Percentiles rank a stretch among this genome's conserved stretches.
phyloP scores from a whole-genome alignment of 257 asterid genomes.

The Solanum chmielewskii region DNA sequence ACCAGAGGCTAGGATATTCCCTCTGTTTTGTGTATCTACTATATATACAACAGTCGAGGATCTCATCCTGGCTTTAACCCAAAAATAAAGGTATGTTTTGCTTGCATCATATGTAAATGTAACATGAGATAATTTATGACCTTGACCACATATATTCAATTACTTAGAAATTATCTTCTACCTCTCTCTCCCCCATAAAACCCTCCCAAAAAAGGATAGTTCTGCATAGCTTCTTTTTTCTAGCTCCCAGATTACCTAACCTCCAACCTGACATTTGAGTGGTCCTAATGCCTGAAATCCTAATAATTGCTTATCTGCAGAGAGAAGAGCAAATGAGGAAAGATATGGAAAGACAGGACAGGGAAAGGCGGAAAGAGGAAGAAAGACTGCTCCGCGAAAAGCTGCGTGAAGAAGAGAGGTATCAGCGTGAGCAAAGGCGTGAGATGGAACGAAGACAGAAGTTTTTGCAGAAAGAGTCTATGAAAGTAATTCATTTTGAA shows the following conservation, averaged over 20 bases:
- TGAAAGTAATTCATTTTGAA: conserved; percentile 33
- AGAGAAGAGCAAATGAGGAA: conserved; percentile 80
- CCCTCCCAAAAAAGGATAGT: neutral
- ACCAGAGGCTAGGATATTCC: neutral
- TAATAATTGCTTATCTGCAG: conserved; percentile 21
- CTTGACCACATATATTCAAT: neutral
- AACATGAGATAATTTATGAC: neutral
- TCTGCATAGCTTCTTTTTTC: neutral
- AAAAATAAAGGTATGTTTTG: neutral
- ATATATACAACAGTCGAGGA: neutral
- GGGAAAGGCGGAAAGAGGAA: conserved; percentile 82
- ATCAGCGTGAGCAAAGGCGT: conserved; percentile 73
- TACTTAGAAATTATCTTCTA: neutral
- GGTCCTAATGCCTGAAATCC: neutral
- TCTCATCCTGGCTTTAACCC: neutral
- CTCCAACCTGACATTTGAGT: neutral
- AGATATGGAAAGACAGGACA: conserved; percentile 86
- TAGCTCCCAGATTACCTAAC: neutral
- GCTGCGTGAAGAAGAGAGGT: conserved; percentile 74
- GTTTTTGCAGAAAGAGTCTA: conserved; percentile 62
- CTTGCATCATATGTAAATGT: neutral
- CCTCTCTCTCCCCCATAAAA: neutral
- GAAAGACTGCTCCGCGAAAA: conserved; percentile 81
- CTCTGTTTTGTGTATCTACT: neutral
- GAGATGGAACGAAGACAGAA: conserved; percentile 87